Evolutionary conservation across 108 stramenopile species (phyloP).

Genomic region (Thalassiosira profunda): DNA sequence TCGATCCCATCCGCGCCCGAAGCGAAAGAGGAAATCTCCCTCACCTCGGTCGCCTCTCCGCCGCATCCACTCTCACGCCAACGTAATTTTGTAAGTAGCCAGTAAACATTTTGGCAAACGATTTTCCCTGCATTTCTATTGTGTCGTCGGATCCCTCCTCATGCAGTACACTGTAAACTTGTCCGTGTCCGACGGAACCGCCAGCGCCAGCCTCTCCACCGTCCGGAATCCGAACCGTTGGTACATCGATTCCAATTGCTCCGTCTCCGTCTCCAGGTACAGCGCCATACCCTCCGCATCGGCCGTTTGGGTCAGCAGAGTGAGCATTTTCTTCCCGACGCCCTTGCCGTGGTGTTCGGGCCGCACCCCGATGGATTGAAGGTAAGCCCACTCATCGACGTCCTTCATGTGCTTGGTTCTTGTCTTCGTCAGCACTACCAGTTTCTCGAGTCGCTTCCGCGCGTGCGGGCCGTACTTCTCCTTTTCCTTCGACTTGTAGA

Average conservation of each 20-base stretch:
- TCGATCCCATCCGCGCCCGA: no score
- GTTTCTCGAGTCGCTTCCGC: not conserved
- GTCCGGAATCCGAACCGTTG: slow-evolving; percentile 1
- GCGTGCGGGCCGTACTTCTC: not conserved
- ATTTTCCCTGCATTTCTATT: no score
- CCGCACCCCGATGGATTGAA: slow-evolving; percentile 5
- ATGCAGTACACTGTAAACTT: not conserved
- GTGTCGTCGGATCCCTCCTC: not conserved
- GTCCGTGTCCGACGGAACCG: not conserved
- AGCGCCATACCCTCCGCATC: not conserved
- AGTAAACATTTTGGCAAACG: no score
- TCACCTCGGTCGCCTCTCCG: no score
- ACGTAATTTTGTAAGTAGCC: no score
- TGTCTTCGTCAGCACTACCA: not conserved
- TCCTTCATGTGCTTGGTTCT: slow-evolving; percentile 1
- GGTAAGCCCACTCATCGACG: not conserved
- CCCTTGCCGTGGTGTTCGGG: not conserved
- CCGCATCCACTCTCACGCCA: no score
- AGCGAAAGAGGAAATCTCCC: no score
- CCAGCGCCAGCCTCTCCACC: not conserved
- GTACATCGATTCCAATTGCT: slow-evolving; percentile 2
- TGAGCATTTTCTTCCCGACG: not conserved
- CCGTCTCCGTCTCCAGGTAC: slow-evolving; percentile 6
- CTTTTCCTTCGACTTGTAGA: slow-evolving; percentile 7
- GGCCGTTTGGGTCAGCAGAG: not conserved